Percentiles rank a stretch among this genome's conserved stretches.
These are phyloP conservation scores for Pythium diclinum DNA, from an alignment of 352 stramenopile species.

Conservation along the genomic window DNA sequence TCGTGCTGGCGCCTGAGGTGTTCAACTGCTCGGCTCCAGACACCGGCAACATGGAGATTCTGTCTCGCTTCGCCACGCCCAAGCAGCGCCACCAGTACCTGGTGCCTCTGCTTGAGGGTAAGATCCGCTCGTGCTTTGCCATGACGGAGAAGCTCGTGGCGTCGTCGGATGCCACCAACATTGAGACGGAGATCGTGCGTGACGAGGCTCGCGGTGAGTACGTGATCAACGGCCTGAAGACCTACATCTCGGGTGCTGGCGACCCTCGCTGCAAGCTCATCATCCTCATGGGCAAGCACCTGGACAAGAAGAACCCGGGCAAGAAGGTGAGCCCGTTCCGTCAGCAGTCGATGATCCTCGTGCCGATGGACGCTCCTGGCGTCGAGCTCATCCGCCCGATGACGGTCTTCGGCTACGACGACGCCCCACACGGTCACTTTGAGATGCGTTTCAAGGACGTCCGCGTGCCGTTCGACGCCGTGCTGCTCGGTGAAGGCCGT, in stretches of 20 bases:
- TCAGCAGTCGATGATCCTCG: slow-evolving; percentile 89
- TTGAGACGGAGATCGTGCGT: slow-evolving; percentile 78
- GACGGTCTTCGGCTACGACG: slow-evolving; percentile 96
- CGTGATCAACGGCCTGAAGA: slow-evolving; percentile 94
- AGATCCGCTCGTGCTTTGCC: slow-evolving; percentile 94
- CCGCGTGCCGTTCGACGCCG: slow-evolving; percentile 86
- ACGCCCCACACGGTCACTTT: slow-evolving; percentile 94
- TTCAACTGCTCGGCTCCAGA: slow-evolving; percentile 97
- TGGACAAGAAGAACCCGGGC: slow-evolving; percentile 27
- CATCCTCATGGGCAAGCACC: slow-evolving; percentile 79
- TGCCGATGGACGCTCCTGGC: slow-evolving; percentile 88
- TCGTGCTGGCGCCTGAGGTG: slow-evolving; percentile 90
- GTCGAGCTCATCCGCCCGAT: slow-evolving; percentile 90
- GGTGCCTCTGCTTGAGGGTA: slow-evolving; percentile 89
- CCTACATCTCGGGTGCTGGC: slow-evolving; percentile 95
- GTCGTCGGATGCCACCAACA: slow-evolving; percentile 96
- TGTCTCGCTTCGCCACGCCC: slow-evolving; percentile 91
- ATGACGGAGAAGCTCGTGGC: slow-evolving; percentile 98
- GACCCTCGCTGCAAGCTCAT: slow-evolving; percentile 94
- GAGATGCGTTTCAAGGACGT: slow-evolving; percentile 95
- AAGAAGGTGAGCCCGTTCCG: slow-evolving; percentile 45
- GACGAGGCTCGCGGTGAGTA: slow-evolving; percentile 79
- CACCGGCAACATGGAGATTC: slow-evolving; percentile 99
- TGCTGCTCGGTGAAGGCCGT: slow-evolving; percentile 77
- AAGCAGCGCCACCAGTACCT: slow-evolving; percentile 94